Conservation (phyloP, 2,329 filamentous ascomycete species). For the Claviceps monticola region DNA sequence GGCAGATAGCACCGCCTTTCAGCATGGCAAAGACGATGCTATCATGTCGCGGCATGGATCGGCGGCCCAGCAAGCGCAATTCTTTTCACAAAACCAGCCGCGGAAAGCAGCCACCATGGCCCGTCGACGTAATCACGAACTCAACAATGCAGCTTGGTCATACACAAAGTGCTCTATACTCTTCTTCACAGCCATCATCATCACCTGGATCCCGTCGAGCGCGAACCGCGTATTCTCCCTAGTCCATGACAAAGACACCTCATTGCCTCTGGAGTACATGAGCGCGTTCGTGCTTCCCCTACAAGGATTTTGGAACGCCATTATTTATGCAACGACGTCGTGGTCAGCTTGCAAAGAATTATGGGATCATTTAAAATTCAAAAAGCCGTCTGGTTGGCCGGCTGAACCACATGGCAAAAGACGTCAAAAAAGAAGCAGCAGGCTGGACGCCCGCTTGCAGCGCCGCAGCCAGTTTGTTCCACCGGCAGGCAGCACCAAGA, state of each 20-base stretch:
- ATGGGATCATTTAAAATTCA: constrained; percentile 21
- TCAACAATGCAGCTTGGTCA: constrained; percentile 51
- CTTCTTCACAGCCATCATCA: constrained; percentile 57
- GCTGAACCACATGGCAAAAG: constrained; percentile 21
- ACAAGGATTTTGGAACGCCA: constrained; percentile 73
- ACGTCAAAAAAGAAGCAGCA: background rate
- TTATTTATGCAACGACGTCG: constrained; percentile 63
- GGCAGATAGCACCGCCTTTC: constrained; percentile 12
- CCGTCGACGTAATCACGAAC: constrained; percentile 31
- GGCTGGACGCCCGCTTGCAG: background rate
- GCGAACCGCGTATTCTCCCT: constrained; percentile 64
- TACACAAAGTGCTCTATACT: constrained; percentile 58
- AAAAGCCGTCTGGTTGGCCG: constrained; percentile 16
- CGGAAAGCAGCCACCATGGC: constrained; percentile 14
- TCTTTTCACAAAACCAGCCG: constrained; percentile 7
- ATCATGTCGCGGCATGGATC: constrained; percentile 16
- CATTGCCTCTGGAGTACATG: constrained; percentile 50
- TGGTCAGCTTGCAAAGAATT: constrained; percentile 46
- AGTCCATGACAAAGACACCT: constrained; percentile 36
- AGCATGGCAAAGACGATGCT: constrained; percentile 11
- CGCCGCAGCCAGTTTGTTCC: constrained; percentile 17
- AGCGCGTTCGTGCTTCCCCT: constrained; percentile 64
- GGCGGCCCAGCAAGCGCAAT: constrained; percentile 7
- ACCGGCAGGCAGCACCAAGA: constrained; percentile 16
- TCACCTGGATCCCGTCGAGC: constrained; percentile 67